Evolutionary conservation across 2,329 filamentous ascomycete genomes (phyloP), one percentile per base, ranked within the genome.

Genomic region (Chaetothyriales sp.): DNA sequence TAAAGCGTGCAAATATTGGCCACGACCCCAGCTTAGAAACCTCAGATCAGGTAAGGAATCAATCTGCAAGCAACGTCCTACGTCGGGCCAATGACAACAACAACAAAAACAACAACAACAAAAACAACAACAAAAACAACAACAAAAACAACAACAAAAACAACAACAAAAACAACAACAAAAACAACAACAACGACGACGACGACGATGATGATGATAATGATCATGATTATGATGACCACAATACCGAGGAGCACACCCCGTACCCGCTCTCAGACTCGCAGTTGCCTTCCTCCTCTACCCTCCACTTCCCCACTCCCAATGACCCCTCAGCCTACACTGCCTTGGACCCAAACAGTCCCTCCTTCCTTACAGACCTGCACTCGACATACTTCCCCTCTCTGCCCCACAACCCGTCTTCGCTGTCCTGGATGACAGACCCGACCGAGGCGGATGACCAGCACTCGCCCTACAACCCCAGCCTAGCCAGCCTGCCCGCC

Each of bases 321-420:
- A 58, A 70, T 59, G 57, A 70, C 60, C 37, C 74, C 66, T 60
- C 74, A 19, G 67, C 76, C 1, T 68, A 69, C 62, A 85, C 85
- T 9, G 83, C 88, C 54, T 83, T 97, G 57, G 87, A 97, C 65
- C 89, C 89, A 0, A 74, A 80, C 40, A 86, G 89, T 54, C 83
- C 86, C 0, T 76, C 87, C 63, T 97, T 97, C 70, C 81, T 97
- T 53, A 70, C 79, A 46, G 83, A 86, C 52, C 80, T 98, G 5
- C 89, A 95, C 73, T 71, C 81, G 19, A 95, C 95, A 67, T 98
- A 95, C 76, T 98, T 95, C 69, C 89, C 92, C 10, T 80, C 82
- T 56, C 82, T 95, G 1, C 81, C 89, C 1, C 81, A 89, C 51
- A 87, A 95, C 67, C 89, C 89, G 0, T 82, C 83, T 53, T 84